A percentile compares a stretch with the other conserved stretches of the same genome.
phyloP scores from a whole-genome alignment of 1,284 basidiomycete species.

The Ustilago hordei region DNA sequence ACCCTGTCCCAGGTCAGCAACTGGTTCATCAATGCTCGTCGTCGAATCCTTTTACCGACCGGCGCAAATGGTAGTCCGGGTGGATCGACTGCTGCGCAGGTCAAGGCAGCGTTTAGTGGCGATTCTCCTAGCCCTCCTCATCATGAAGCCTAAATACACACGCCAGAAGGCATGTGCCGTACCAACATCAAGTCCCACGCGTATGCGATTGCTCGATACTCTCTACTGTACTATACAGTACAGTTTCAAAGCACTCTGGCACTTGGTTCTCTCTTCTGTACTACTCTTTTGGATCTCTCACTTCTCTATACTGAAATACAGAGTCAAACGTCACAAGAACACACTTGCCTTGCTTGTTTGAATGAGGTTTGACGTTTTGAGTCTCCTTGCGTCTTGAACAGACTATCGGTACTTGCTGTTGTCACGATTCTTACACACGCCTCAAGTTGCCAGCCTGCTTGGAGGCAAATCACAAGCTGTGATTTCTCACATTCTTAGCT shows the following conservation, averaged over 20 bases:
- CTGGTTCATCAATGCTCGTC: conserved; percentile 67
- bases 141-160: conserved; percentile 6
- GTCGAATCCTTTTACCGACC: conserved; percentile 60
- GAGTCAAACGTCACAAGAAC: not conserved
- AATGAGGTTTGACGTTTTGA: no score
- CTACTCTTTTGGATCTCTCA: not conserved
- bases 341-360: not conserved
- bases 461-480: no score
- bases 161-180: not conserved
- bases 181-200: not conserved
- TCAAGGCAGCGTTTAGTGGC: conserved; percentile 44
- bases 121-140: conserved; percentile 29
- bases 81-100: conserved; percentile 45
- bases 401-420: no score
- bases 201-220: not conserved
- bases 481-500: no score
- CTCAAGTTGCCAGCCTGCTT: no score
- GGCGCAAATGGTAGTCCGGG: conserved; percentile 40
- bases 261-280: conserved; percentile 1
- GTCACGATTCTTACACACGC: no score
- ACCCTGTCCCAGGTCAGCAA: conserved; percentile 82
- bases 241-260: not conserved
- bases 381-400: no score
- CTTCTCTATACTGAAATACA: not conserved
- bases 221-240: not conserved